Evolutionary conservation across 73 alveolate genomes (phyloP).

Genomic region (Paramecium sonneborni): DNA sequence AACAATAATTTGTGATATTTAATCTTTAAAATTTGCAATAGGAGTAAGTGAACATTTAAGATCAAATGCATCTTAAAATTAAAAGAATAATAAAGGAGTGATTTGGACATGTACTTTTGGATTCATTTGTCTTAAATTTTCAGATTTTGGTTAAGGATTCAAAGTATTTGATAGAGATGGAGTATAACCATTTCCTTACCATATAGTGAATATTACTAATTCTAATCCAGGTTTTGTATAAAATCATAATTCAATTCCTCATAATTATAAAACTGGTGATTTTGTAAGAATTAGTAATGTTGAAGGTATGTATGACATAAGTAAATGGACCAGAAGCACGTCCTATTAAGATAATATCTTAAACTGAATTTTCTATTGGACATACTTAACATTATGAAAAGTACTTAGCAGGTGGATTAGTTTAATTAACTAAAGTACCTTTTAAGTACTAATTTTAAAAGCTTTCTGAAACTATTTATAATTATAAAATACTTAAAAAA

Average conservation of each 20-base stretch:
- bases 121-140: background rate
- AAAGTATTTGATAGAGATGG: conserved; percentile 52
- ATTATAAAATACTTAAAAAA: background rate
- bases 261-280: conserved; percentile 30
- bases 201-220: background rate
- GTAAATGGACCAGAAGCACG: conserved; percentile 48
- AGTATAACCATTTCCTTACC: conserved; percentile 37
- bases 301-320: conserved; percentile 55
- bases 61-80: background rate
- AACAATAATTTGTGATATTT: conserved; percentile 33
- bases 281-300: conserved; percentile 16
- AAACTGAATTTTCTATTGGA: conserved; percentile 19
- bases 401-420: conserved; percentile 17
- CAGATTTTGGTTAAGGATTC: conserved; percentile 24
- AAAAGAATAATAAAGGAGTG: conserved; percentile 2
- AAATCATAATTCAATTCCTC: conserved; percentile 4
- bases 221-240: conserved; percentile 8
- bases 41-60: background rate
- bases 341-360: conserved; percentile 35
- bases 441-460: background rate
- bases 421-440: conserved; percentile 32
- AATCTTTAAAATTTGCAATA: conserved; percentile 10
- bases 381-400: background rate
- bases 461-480: background rate
- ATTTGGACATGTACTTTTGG: conserved; percentile 57